Conservation (phyloP, 345 rosid genomes). For the Hevea brasiliensis region DNA sequence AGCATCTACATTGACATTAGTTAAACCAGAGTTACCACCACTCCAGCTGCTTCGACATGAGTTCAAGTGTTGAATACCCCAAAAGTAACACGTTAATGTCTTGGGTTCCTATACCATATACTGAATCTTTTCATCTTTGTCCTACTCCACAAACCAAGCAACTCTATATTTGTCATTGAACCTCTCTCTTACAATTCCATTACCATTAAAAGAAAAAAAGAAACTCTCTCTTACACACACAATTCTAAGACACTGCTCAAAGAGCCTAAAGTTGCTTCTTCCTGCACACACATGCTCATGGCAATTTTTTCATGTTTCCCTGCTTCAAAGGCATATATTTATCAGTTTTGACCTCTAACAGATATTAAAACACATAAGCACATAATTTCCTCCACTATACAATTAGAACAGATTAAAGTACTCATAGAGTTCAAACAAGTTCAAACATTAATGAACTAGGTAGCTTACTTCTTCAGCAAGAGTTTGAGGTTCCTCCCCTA, state of each 20-base stretch:
- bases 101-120: neutral
- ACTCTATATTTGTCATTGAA: neutral
- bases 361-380: neutral
- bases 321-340: neutral
- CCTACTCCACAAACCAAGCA: neutral
- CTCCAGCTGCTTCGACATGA: constrained; percentile 4
- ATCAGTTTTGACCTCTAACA: neutral
- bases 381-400: neutral
- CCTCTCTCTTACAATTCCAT: neutral
- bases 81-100: neutral
- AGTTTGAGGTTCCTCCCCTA: constrained; percentile 37
- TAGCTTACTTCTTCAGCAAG: constrained; percentile 59
- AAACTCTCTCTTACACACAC: neutral
- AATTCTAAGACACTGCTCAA: neutral
- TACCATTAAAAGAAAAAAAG: neutral
- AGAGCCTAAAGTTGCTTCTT: neutral
- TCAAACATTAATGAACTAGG: neutral
- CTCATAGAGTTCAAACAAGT: neutral
- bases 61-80: neutral
- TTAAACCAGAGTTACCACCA: neutral
- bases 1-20: neutral
- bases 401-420: neutral
- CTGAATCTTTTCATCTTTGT: neutral
- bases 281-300: no score
- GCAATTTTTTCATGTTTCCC: neutral